Evolutionary conservation across 768 basidiomycete species (phyloP).

Genomic region (Podaxis mareebaensis): DNA sequence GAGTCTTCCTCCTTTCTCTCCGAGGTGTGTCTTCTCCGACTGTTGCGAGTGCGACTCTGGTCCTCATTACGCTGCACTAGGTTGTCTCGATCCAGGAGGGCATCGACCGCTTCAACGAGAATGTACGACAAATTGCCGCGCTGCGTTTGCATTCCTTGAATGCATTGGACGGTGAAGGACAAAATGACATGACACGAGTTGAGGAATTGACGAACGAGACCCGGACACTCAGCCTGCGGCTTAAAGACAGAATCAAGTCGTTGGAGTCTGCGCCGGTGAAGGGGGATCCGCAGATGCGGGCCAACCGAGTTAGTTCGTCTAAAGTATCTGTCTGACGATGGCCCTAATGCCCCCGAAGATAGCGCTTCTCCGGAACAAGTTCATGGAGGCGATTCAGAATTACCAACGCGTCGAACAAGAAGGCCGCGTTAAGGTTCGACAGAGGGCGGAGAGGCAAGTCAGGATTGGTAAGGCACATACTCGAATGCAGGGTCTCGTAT

Average conservation of each 20-base stretch:
- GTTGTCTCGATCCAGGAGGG: constrained; percentile 41
- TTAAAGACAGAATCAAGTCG: constrained; percentile 61
- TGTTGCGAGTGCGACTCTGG: background rate
- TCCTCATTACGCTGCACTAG: constrained; percentile 24
- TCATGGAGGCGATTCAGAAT: constrained; percentile 73
- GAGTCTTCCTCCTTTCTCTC: constrained; percentile 36
- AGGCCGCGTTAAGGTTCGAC: constrained; percentile 60
- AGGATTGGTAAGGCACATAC: constrained; percentile 59
- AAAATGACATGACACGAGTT: constrained; percentile 38
- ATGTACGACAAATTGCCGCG: constrained; percentile 37
- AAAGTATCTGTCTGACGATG: background rate
- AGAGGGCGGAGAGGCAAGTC: constrained; percentile 73
- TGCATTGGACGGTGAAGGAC: constrained; percentile 32
- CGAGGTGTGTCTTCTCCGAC: constrained; percentile 29
- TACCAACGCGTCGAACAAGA: constrained; percentile 79
- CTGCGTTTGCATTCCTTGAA: constrained; percentile 40
- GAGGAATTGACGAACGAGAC: constrained; percentile 63
- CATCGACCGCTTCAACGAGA: constrained; percentile 38
- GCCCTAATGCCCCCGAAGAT: constrained; percentile 39
- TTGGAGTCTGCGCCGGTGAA: constrained; percentile 39
- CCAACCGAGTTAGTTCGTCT: constrained; percentile 33
- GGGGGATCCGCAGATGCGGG: constrained; percentile 38
- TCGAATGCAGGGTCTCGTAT: background rate
- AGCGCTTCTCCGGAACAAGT: constrained; percentile 62
- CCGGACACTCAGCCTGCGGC: constrained; percentile 52